Base-by-base conservation (phyloP, 371 early-diverging fungal genomes). In the Syncephalastrum contaminatum region DNA sequence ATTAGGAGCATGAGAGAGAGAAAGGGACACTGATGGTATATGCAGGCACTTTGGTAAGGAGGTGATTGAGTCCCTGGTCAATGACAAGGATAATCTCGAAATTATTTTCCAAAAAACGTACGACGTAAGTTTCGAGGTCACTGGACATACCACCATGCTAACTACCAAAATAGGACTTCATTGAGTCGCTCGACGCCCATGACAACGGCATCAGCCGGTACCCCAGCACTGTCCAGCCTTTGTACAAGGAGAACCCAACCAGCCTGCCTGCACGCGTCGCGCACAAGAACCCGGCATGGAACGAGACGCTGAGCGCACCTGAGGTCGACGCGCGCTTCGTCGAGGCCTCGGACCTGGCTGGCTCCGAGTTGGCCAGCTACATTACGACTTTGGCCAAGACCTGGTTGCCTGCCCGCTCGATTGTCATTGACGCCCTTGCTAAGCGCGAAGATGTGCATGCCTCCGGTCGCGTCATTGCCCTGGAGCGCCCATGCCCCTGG, bases 171-270 rank as follows among this genome's bases (percentile, higher is more conserved):
- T 57, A 80, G 73, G 80, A 83, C 51, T 84, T 92, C 59, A 79
- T 92, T 41, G 91, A 91, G 61, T 84, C 89, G 25, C 77, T 92
- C 30, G 89, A 91, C 66, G 87, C 79, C 18, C 67, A 77, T 45
- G 98, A 98, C 73, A 98, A 98, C 50, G 98, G 98, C 39, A 88
- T 97, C 45, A 75, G 83, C 27, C 88, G 84, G 54, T 96, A 93
- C 62, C 94, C 95, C 14, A 66, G 73, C 21, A 88, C 87, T 39
- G 57, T 93, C 20, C 80, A 86, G 43, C 89, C 94, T 10, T 76
- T 80, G 48, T 98, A 93, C 82, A 82, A 83, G 46, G 95, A 93
- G 56, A 72, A 78, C 36, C 76, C 76, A 44, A 96, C 97, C 3
- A 81, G 80, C n/a, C 72, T 96, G 36, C 77, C 90, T 10, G 62